phyloP scores from a whole-genome alignment of 306 rosid genomes.

The Vigna radiata region DNA sequence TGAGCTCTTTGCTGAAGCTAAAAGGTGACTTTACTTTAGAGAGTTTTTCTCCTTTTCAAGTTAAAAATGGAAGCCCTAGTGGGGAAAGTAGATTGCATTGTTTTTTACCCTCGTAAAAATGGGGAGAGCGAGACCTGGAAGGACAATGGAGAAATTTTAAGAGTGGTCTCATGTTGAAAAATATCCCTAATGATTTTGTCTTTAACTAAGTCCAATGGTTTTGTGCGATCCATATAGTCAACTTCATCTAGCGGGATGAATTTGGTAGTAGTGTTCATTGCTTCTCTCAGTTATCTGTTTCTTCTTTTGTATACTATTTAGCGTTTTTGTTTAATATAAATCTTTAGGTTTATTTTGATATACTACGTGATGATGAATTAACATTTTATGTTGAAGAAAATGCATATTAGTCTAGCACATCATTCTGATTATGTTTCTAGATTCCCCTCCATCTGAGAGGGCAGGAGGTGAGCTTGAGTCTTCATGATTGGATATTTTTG shows the following conservation, averaged over 20 bases:
- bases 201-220: background rate
- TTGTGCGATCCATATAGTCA: background rate
- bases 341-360: conserved; percentile 18
- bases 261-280: background rate
- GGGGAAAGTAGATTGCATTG: background rate
- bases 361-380: conserved; percentile 13
- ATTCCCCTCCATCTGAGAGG: conserved; percentile 23
- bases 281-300: conserved; percentile 15
- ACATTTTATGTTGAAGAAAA: conserved; percentile 35
- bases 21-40: background rate
- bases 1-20: background rate
- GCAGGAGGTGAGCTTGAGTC: conserved; percentile 32
- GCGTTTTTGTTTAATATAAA: conserved; percentile 29
- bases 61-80: background rate
- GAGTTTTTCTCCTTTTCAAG: background rate
- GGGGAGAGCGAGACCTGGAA: background rate
- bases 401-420: conserved; percentile 25
- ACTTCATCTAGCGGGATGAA: no score
- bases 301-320: conserved; percentile 18
- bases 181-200: background rate
- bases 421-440: conserved; percentile 26
- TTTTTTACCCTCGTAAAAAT: background rate
- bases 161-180: background rate
- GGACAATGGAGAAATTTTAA: background rate
- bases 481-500: conserved; percentile 28